phyloP scores from a whole-genome alignment of 768 basidiomycete species.

The Russula olivacea region DNA sequence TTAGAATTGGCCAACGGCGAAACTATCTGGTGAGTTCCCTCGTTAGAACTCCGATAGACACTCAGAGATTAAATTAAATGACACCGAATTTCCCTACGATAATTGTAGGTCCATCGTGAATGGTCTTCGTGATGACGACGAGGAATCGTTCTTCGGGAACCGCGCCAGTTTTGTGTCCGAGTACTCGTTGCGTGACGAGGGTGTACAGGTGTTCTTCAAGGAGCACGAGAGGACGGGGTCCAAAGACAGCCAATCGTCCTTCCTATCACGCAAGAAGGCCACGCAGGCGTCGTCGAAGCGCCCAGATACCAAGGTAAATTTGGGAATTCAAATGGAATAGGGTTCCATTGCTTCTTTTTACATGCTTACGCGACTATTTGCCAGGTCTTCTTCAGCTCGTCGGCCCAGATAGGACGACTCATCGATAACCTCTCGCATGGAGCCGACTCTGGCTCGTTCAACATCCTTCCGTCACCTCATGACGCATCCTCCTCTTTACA shows the following conservation, averaged over 20 bases:
- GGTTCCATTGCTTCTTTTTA: neutral
- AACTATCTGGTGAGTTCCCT: conserved; percentile 66
- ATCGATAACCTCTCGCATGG: conserved; percentile 80
- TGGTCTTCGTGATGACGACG: conserved; percentile 71
- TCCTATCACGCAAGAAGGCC: conserved; percentile 56
- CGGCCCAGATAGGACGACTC: conserved; percentile 73
- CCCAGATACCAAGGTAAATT: conserved; percentile 78
- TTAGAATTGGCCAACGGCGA: conserved; percentile 84
- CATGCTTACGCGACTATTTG: neutral
- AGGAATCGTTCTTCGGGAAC: conserved; percentile 59
- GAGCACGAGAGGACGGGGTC: conserved; percentile 65
- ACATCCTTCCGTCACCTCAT: conserved; percentile 48
- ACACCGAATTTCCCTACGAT: conserved; percentile 18
- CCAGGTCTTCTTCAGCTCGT: conserved; percentile 70
- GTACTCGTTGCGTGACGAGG: conserved; percentile 53
- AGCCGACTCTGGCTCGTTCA: conserved; percentile 80
- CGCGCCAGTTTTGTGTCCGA: conserved; percentile 73
- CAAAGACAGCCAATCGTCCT: conserved; percentile 54
- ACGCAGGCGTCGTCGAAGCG: conserved; percentile 49
- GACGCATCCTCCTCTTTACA: conserved; percentile 31
- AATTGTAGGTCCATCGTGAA: conserved; percentile 70
- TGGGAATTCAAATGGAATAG: neutral
- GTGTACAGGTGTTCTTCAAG: conserved; percentile 68
- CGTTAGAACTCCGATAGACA: conserved; percentile 2
- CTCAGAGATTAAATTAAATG: conserved; percentile 18